These are phyloP conservation scores for Trametes cingulata DNA, from an alignment of 768 basidiomycete genomes.

Conservation along the genomic window DNA sequence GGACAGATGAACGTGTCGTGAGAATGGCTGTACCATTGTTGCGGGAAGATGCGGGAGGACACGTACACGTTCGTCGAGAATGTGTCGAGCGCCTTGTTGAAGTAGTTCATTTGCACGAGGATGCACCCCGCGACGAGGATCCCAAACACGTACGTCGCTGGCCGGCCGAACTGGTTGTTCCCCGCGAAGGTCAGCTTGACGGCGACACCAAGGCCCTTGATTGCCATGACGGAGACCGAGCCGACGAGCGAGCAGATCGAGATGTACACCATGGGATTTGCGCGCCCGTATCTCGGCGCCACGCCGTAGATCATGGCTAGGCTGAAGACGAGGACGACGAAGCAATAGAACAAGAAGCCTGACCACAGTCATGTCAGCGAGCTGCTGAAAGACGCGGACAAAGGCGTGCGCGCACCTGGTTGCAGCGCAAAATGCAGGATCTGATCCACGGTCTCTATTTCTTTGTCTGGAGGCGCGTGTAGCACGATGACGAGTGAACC, in stretches of 20 bases:
- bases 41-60: conserved; percentile 5
- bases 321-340: conserved; percentile 79
- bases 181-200: conserved; percentile 92
- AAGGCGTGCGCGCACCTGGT: conserved; percentile 59
- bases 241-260: conserved; percentile 97
- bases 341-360: conserved; percentile 92
- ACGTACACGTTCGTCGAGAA: conserved; percentile 97
- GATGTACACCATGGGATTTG: conserved; percentile 89
- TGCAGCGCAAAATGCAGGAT: conserved; percentile 87
- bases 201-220: conserved; percentile 97
- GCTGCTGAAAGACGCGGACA: not conserved
- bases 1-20: too few relatives aligned
- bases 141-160: conserved; percentile 93
- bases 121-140: conserved; percentile 83
- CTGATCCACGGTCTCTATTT: conserved; percentile 92
- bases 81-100: conserved; percentile 96
- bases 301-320: conserved; percentile 86
- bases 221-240: conserved; percentile 96
- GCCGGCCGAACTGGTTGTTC: conserved; percentile 92
- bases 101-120: conserved; percentile 92
- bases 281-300: conserved; percentile 82
- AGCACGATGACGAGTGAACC: conserved; percentile 94
- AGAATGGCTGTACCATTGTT: too few relatives aligned
- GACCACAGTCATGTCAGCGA: not conserved
- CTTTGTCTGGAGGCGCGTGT: conserved; percentile 95